Evolutionary conservation across 73 alveolate genomes (phyloP).

Genomic region (Urostyla sp.): DNA sequence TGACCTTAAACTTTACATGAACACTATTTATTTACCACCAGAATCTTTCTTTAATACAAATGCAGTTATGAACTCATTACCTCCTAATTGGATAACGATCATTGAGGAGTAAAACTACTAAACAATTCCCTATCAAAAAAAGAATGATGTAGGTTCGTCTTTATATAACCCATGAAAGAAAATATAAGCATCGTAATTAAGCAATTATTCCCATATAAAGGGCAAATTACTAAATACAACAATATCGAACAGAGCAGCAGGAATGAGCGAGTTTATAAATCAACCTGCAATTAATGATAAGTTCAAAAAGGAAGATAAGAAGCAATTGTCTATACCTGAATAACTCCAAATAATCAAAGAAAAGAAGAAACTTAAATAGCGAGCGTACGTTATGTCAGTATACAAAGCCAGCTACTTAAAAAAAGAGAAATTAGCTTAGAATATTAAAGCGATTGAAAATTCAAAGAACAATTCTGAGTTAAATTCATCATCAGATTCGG

Average conservation of each 20-base stretch:
- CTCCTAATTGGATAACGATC: conserved; percentile 3
- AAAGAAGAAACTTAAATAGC: conserved; percentile 31
- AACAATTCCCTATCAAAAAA: no score
- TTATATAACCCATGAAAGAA: no score
- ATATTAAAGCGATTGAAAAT: not conserved
- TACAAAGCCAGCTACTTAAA: conserved; percentile 6
- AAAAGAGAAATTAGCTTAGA: conserved; percentile 17
- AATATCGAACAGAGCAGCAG: conserved; percentile 44
- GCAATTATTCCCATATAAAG: no score
- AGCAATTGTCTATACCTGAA: conserved; percentile 38
- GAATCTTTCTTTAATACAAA: not conserved
- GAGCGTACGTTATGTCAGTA: conserved; percentile 33
- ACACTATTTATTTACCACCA: conserved; percentile 19
- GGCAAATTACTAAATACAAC: conserved; percentile 1
- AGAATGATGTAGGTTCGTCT: no score
- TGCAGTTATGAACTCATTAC: not conserved
- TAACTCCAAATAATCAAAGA: conserved; percentile 1
- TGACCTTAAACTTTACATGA: conserved; percentile 8
- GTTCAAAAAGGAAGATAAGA: not conserved
- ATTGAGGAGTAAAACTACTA: no score
- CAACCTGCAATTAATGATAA: not conserved
- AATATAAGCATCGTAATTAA: no score
- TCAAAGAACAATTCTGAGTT: not conserved
- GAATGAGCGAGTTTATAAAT: not conserved
- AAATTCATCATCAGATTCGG: not conserved